Base-by-base conservation (phyloP, 2,329 filamentous ascomycete genomes). In the Fusarium ramigenum region DNA sequence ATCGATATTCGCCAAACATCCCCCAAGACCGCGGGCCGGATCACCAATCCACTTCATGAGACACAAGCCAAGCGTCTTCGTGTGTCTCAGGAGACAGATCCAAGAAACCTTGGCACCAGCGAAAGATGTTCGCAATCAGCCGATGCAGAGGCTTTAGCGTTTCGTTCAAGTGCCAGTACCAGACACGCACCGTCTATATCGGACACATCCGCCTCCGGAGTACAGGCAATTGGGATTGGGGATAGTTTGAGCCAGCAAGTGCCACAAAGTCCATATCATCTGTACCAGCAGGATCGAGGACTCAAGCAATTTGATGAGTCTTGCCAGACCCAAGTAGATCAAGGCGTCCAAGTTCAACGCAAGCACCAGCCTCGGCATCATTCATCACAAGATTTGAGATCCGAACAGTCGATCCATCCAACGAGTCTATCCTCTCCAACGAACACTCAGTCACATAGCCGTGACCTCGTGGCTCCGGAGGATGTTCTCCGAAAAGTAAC, bases 11-110 rank as follows among this genome's bases (percentile, higher is more conserved):
- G 61, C 12, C 70, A 71, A 58, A 30, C 60, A 56, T 34, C 34
- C 28, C 32, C 52, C 14, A 30, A 40, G 14, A 25, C 47, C 46
- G 25, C 49, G 9, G 28, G 25, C 7, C 43, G 42, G 44, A 57
- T 21, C 18, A 61, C 25, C 30, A 57, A 60, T 32, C 39, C 30
- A 36, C n/a, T 60, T 30, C 76, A 72, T 15, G 46, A 53, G 28
- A 72, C 74, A 39, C 70, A 73, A n/a, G 25, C 54, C 28, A 81
- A 81, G 63, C 78, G 79, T 12, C 79, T 75, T 30, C 76, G 78
- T 46, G 66, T 77, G 19, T 78, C 78, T 7, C 74, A 75, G 37
- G 77, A 72, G 19, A 56, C 59, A 30, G 52, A 42, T n/a, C 73
- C 76, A 28, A 43, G 42, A 19, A 65, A 63, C n/a, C 56, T 60